Percentiles rank a stretch among this genome's conserved stretches.
phyloP scores from a whole-genome alignment of 352 stramenopile species.

The Phytopythium montanum region DNA sequence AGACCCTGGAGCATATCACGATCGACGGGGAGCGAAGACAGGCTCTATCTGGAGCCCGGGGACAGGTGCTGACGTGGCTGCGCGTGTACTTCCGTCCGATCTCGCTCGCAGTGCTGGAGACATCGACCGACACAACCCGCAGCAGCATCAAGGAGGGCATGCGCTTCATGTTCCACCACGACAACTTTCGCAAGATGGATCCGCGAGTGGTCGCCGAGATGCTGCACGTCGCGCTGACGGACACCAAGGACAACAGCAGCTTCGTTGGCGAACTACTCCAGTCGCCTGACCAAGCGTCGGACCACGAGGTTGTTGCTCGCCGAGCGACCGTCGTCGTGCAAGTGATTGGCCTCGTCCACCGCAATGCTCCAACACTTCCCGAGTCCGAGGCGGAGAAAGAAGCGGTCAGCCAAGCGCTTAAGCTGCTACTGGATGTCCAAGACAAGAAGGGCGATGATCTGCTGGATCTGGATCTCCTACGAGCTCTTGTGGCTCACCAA shows the following conservation, averaged over 20 bases:
- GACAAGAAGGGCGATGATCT: neutral
- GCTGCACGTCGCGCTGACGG: slow-evolving; percentile 26
- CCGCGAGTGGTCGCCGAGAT: slow-evolving; percentile 22
- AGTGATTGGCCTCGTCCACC: neutral
- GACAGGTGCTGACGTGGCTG: slow-evolving; percentile 13
- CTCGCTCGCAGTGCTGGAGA: slow-evolving; percentile 5
- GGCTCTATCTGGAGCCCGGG: neutral
- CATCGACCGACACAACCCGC: neutral
- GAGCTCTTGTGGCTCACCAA: neutral
- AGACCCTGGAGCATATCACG: neutral
- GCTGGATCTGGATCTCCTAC: neutral
- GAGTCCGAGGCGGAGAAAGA: neutral
- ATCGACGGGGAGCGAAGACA: neutral
- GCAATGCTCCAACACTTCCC: neutral
- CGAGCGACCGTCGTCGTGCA: neutral
- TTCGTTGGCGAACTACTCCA: neutral
- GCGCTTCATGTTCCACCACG: slow-evolving; percentile 5
- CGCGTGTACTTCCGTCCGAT: slow-evolving; percentile 17
- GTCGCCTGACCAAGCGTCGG: neutral
- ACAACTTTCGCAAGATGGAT: neutral
- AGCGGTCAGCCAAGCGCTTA: neutral
- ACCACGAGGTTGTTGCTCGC: no score
- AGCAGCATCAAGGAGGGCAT: slow-evolving; percentile 4
- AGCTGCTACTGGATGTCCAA: neutral
- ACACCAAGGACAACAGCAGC: neutral